Base-by-base conservation (phyloP, 176 grass and related monocot genomes). In the Eragrostis curvula region DNA sequence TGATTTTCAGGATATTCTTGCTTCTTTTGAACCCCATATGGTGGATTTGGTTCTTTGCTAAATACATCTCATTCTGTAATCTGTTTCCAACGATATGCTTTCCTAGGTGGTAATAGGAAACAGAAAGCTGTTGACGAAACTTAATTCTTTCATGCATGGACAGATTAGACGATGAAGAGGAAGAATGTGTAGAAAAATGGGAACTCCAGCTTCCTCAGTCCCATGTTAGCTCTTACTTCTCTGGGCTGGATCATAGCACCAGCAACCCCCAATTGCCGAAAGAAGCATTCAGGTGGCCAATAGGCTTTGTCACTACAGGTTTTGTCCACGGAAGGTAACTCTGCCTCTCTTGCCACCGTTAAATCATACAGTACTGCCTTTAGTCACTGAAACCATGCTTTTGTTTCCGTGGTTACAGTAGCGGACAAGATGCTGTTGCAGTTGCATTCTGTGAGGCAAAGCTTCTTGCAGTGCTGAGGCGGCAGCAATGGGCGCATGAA, bases 241-340 rank as follows among this genome's bases (percentile, higher is more conserved):
- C 79, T 58, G 78, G 84, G 79, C 21, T 86, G 45, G 88, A 88
- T 45, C 81, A 83, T 47, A 86, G 86, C 55, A 83, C 45, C 28
- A 84, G 84, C 74, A 76, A 79, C 55, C 86, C 92, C 36, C 78
- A 85, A 43, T 61, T 86, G 47, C 82, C 88, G 17, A 75, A 95
- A 76, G 90, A 88, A 67, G 55, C 79, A 4, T 98, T 89, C 63
- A 88, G 92, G 71, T 94, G 96, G 90, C 96, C 92, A 1, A 91
- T 95, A 57, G 92, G 96, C 74, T 98, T 98, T 75, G 62, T 95
- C 50, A 95, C 92, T 28, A 93, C 82, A 0, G 88, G 96, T 43
- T 90, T 87, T 53, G 64, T 93, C 53, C 84, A 85, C 62, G 90
- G 90, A 78, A 95, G 90, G 96, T 89, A 72, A 64, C 52, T 71